Base-by-base conservation (phyloP, 345 rosid genomes). In the Sisymbrium irio region DNA sequence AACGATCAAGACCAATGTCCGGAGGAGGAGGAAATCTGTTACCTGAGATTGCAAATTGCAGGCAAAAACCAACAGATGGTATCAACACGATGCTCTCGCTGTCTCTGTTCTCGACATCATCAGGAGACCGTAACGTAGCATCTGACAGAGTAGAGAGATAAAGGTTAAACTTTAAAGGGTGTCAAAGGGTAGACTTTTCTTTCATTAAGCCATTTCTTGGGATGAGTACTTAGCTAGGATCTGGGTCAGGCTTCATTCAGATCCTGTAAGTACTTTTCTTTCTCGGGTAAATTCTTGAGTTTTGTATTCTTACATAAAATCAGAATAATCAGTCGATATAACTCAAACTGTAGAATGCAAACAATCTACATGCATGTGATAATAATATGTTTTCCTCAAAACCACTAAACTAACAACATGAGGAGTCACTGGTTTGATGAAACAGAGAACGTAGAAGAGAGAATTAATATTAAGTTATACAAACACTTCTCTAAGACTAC, bases 151-250 rank as follows among this genome's bases (percentile, higher is more conserved):
- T 33, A 39, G 73, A 76, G 70, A 61, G 41, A 62, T 44, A 27
- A 75, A 41, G 63, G 46, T 65, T 45, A 32, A 65, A 32, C n/a
- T 37, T 17, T 57, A n/a, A 25, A 22, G 39, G 25, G 49, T 18
- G 35, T 62, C 71, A 60, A 22, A 63, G 54, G 18, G 60, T 57
- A 65, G 72, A 65, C 11, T 30, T 37, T 39, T 17, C 60, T 18
- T 27, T 27, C 28, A 27, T 50, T 56, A 13, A 9, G 72, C 55
- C 67, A n/a, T 56, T 45, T 70, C 72, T 65, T 58, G 68, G 42
- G 73, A 71, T 47, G 63, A 77, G 77, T 77, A 77, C 80, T 77
- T 77, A 71, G 77, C 45, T 64, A 65, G 80, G 80, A 77, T 77
- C 80, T 71, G 68, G 28, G 1, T 40, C 61, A 47, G 3, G 33